Base-by-base conservation (phyloP, 371 early-diverging fungal genomes). In the Thermomucor indicae-seudaticae region DNA sequence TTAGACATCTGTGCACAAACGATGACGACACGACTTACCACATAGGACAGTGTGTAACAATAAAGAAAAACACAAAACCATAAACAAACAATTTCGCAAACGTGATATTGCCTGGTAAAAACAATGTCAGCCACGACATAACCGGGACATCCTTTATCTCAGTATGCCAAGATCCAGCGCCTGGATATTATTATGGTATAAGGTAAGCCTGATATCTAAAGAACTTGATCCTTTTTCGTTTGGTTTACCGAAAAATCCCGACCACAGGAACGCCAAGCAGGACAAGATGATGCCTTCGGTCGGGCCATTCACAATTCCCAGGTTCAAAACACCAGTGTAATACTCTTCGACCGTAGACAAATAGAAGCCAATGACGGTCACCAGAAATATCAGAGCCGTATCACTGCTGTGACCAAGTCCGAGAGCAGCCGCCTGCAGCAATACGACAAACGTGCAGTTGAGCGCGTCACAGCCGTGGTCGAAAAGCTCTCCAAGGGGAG, bases 401-500 rank as follows among this genome's bases (percentile, higher is more conserved):
- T 78, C 83, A 75, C 81, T 82, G 10, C 86, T 70, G 48, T 84
- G 76, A 7, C 95, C 94, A 34, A 90, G 67, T 5, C 86, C 90
- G 55, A 93, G 71, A 16, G 87, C 88, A 19, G 92, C 86, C 7
- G 90, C 86, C 58, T 94, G 90, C 51, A 94, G 74, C 20, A 94
- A 65, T 2, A 85, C 79, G 3, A 85, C 93, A 46, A 89, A 81
- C 43, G 90, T 80, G 72, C 91, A 91, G 72, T 95, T 93, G 41
- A 95, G 71, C 12, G 96, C 93, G 60, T 95, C 96, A 61, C 93
- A 91, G 6, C 96, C 96, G 57, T 89, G 88, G 55, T 89, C 92
- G 67, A 92, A 96, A 24, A 99, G 76, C 72, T 97, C 96, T 20
- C 99, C 99, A 22, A 98, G 78, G 4, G 98, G 94, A n/a, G 92